phyloP scores from a whole-genome alignment of 192 early-diverging fungal genomes.

The Ambispora gerdemannii region DNA sequence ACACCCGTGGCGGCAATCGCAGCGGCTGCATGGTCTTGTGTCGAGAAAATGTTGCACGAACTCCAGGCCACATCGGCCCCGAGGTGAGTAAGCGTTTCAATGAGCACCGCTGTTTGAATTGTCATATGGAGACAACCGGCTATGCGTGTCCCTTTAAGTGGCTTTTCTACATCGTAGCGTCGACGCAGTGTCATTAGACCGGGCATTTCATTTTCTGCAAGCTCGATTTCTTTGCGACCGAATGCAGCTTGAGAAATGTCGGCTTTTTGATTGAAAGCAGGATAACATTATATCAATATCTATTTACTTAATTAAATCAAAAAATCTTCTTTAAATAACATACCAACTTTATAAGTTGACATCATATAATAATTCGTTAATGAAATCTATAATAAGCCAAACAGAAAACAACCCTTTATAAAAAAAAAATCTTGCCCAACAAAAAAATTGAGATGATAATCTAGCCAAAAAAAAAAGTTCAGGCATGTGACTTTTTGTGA shows the following conservation, averaged over 20 bases:
- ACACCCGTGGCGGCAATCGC: constrained; percentile 95
- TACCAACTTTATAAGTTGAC: no score
- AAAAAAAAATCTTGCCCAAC: no score
- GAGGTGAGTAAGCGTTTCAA: constrained; percentile 92
- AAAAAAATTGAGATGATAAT: no score
- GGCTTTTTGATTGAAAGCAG: no score
- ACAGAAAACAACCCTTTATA: no score
- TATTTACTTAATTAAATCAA: no score
- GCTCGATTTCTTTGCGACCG: constrained; percentile 96
- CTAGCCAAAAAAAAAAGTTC: no score
- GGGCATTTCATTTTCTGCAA: constrained; percentile 98
- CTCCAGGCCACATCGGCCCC: constrained; percentile 88
- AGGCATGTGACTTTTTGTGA: no score
- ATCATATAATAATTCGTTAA: no score
- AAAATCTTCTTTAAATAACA: no score
- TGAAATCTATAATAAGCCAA: no score
- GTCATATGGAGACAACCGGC: constrained; percentile 99
- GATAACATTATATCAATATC: no score
- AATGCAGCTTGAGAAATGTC: constrained; percentile 67
- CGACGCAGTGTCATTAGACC: constrained; percentile 91
- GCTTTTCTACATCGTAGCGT: constrained; percentile 87
- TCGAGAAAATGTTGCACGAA: constrained; percentile 84
- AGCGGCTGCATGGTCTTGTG: constrained; percentile 98
- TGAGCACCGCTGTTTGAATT: constrained; percentile 97
- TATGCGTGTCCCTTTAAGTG: constrained; percentile 93